Evolutionary conservation across 192 early-diverging fungal species (phyloP), one percentile per base, ranked within the genome.

Genomic region (Umbelopsis vinacea): DNA sequence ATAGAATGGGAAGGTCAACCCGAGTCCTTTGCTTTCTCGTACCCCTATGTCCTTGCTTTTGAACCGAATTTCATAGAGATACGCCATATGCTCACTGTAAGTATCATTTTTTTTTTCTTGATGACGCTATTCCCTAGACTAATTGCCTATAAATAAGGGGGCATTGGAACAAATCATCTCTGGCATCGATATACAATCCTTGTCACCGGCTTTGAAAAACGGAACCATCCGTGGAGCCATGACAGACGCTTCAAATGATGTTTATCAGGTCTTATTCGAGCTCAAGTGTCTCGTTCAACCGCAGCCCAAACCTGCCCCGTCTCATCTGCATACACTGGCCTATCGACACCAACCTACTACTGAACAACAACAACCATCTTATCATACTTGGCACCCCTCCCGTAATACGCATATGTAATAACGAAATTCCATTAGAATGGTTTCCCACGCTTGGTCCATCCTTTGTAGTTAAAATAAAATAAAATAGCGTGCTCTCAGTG

Each of bases 41-140:
- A 92, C 47, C 95, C 95, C 35, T 96, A 95, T 77, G 80, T 98
- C 22, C 82, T 97, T 66, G 96, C 97, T 0, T 98, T 95, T 80
- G 95, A 97, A 53, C 84, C 89, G 15, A 87, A 84, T 26, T 95
- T 97, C 73, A 94, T 98, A 73, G 97, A 98, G 81, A 85, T 98
- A 29, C 89, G 92, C 33, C 82, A 94, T 68, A 83, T 92, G 3
- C 88, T 92, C 69, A 93, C 92, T 6, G 93, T 78, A 66, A 73
- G 70, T 53, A 45, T 22, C n/a, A 7, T 43, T 43, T 43, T 43
- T 43, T 6, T 43, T 7, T 43, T n/a, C n/a, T 43, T 43, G 40
- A 43, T 43, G 40, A 11, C 40, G 40, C 40, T 43, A 12, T 43
- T 11, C 6, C 6, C 1, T 43, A 43, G 3, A 43, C 9, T 50